These are phyloP conservation scores for Tuber microsphaerosporum DNA, from an alignment of 495 filamentous ascomycete species.

Conservation along the genomic window DNA sequence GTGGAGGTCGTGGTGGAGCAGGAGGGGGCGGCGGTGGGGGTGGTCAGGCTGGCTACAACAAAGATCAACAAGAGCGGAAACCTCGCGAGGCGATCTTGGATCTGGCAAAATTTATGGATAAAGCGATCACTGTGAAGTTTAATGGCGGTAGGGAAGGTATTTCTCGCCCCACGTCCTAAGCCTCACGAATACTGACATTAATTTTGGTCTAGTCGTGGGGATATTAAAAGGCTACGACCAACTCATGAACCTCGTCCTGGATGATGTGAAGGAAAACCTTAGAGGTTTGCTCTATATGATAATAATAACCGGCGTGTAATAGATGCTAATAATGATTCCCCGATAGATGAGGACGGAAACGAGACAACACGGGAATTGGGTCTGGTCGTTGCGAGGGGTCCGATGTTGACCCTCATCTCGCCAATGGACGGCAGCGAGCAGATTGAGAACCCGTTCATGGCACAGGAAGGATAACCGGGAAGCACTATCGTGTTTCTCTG, in stretches of 20 bases:
- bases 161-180: constrained; percentile 22
- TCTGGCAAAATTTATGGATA: constrained; percentile 90
- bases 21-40: constrained; percentile 47
- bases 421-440: constrained; percentile 90
- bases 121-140: constrained; percentile 89
- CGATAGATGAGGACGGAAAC: constrained; percentile 82
- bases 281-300: constrained; percentile 55
- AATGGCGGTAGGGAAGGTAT: constrained; percentile 88
- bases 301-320: background rate
- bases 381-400: constrained; percentile 85
- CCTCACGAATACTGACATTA: background rate
- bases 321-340: constrained; percentile 15
- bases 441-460: constrained; percentile 87
- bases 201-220: constrained; percentile 59
- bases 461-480: constrained; percentile 49
- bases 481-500: background rate
- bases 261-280: constrained; percentile 84
- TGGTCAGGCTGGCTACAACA: constrained; percentile 43
- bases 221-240: constrained; percentile 91
- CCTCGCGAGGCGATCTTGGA: constrained; percentile 99
- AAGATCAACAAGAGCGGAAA: constrained; percentile 58
- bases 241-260: constrained; percentile 93
- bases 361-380: constrained; percentile 74
- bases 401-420: constrained; percentile 82
- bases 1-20: constrained; percentile 43